These are phyloP conservation scores for Camelina laxa DNA, from an alignment of 345 rosid genomes.

Conservation along the genomic window DNA sequence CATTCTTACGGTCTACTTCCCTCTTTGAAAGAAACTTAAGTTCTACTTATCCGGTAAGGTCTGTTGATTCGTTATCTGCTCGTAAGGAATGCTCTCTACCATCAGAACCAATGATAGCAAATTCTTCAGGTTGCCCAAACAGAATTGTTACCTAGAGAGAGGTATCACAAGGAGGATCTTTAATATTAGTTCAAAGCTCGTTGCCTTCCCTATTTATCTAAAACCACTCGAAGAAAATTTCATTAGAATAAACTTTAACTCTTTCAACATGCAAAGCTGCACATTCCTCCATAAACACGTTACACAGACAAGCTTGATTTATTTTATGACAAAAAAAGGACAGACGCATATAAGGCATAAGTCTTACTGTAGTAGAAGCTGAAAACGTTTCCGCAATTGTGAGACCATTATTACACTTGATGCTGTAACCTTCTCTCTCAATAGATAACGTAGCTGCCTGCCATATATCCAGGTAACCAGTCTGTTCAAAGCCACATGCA, in stretches of 20 bases:
- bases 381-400: slow-evolving; percentile 75
- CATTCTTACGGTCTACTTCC: neutral
- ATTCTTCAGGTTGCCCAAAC: slow-evolving; percentile 62
- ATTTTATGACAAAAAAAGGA: slow-evolving; percentile 10
- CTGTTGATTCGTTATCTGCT: slow-evolving; percentile 57
- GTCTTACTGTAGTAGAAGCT: slow-evolving; percentile 62
- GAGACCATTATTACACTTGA: slow-evolving; percentile 61
- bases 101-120: slow-evolving; percentile 58
- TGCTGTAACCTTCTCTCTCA: slow-evolving; percentile 79
- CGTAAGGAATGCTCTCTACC: slow-evolving; percentile 59
- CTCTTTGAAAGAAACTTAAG: slow-evolving; percentile 21
- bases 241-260: too few species aligned
- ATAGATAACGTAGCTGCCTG: slow-evolving; percentile 82
- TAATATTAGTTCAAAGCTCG: slow-evolving; percentile 22
- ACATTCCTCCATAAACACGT: neutral
- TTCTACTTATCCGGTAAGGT: slow-evolving; percentile 62
- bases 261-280: slow-evolving; percentile 16
- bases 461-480: slow-evolving; percentile 73
- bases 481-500: slow-evolving; percentile 56
- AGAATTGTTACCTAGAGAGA: slow-evolving; percentile 72
- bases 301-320: neutral
- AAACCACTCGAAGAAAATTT: slow-evolving; percentile 14
- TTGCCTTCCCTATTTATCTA: neutral
- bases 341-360: slow-evolving; percentile 33
- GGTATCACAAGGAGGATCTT: slow-evolving; percentile 20